A percentile compares a stretch with the other conserved stretches of the same genome.
Evolutionary conservation across 108 stramenopile species (phyloP).

Genomic region (Licmophora abbreviata): DNA sequence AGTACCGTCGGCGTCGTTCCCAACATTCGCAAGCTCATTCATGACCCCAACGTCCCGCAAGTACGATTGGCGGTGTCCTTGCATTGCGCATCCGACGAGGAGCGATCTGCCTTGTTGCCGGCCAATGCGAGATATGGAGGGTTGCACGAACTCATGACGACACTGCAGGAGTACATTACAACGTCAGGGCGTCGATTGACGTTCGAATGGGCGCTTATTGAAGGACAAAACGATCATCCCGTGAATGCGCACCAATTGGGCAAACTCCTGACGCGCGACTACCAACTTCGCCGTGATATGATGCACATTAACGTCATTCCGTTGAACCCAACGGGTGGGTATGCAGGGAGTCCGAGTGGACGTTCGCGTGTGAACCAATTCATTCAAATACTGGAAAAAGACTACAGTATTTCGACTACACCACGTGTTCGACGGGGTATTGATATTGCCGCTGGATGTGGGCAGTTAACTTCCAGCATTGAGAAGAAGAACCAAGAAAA

Average conservation of each 20-base stretch:
- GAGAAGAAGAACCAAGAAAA: conserved; percentile 40
- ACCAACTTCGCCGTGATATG: conserved; percentile 53
- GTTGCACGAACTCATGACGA: conserved; percentile 75
- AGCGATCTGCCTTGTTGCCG: conserved; percentile 81
- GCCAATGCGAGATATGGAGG: conserved; percentile 88
- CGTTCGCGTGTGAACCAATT: conserved; percentile 57
- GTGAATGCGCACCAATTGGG: conserved; percentile 73
- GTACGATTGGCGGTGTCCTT: conserved; percentile 85
- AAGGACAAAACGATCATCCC: conserved; percentile 80
- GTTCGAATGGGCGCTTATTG: conserved; percentile 96
- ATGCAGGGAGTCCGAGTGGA: conserved; percentile 49
- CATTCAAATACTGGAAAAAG: conserved; percentile 50
- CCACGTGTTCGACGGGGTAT: conserved; percentile 92
- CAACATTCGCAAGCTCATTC: conserved; percentile 59
- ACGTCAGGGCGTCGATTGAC: conserved; percentile 75
- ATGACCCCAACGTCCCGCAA: conserved; percentile 39
- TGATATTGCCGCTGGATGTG: conserved; percentile 97
- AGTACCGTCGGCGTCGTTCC: conserved; percentile 88
- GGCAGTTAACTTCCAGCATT: conserved; percentile 83
- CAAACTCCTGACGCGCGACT: conserved; percentile 34
- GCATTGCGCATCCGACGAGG: conserved; percentile 87
- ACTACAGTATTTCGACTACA: conserved; percentile 69
- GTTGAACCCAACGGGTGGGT: conserved; percentile 90
- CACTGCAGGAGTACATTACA: conserved; percentile 71
- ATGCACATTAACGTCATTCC: conserved; percentile 96